Base-by-base conservation (phyloP, 2,329 filamentous ascomycete genomes). In the Elsinoe ampelina region DNA sequence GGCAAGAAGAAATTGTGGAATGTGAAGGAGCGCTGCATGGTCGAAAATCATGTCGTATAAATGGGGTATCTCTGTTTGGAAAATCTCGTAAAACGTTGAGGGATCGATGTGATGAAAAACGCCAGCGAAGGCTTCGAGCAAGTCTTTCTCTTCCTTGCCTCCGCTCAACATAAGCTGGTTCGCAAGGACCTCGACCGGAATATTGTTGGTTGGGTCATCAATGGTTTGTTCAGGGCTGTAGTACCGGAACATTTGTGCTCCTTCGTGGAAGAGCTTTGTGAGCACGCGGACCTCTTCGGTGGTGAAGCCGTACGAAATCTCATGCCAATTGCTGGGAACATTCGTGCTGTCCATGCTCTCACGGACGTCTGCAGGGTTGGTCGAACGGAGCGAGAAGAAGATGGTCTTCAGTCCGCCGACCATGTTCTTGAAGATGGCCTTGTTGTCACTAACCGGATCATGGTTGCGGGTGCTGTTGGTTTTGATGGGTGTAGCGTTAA, bases 31-130 rank as follows among this genome's bases (percentile, higher is more conserved):
- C 22, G 89, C 88, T 1, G 90, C 90, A 71, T 99, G 93, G 68
- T 97, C 89, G 68, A 97, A 95, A 73, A 95, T 96, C 80, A 97
- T 92, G 61, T 95, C 87, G 70, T 98, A 97, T 36, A 99, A 82
- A 70, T 89, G 89, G 36, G 92, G 92, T 59, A 99, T 97, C 74
- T 97, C 93, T 59, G 91, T 89, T 68, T 95, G 89, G 70, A 98
- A 99, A 39, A 98, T 90, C 73, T 99, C 93, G 66, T 98, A 91
- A 68, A 99, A 98, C 0, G 92, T 96, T 10, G 95, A 93, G 1
- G 93, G 93, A 67, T 99, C 93, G 61, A 99, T 93, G 71, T 92
- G 95, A 69, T 98, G 93, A 68, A 99, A 98, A 26, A 98, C 91
- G 0, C 93, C 97, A 1, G 92, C 93, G 69, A 99, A 99, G 2